Percentiles rank a stretch among this genome's conserved stretches.
phyloP scores from a whole-genome alignment of 1,284 basidiomycete genomes.

The Moesziomyces globuligerus region DNA sequence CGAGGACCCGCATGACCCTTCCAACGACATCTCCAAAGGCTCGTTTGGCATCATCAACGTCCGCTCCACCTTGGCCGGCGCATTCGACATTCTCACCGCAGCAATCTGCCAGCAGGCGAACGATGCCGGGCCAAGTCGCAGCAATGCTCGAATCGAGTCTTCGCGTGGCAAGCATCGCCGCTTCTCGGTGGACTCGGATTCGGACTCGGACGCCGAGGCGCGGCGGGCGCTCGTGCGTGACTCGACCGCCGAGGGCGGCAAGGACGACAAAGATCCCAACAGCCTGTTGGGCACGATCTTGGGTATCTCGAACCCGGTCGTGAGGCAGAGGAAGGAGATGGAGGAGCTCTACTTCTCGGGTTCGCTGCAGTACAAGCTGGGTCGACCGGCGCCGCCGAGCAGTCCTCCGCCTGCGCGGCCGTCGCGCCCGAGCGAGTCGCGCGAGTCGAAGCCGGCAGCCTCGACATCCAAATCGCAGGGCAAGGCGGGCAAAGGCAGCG shows the following conservation, averaged over 20 bases:
- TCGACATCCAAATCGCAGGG: conserved; percentile 1
- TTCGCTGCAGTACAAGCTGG: conserved; percentile 74
- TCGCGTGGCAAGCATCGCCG: conserved; percentile 19
- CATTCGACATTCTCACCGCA: conserved; percentile 81
- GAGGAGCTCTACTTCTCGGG: conserved; percentile 77
- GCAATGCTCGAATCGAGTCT: conserved; percentile 9
- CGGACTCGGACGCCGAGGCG: conserved; percentile 48
- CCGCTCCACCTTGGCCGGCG: conserved; percentile 83
- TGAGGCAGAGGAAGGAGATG: conserved; percentile 70
- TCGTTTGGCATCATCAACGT: conserved; percentile 87
- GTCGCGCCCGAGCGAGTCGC: conserved; percentile 9
- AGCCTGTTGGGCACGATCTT: conserved; percentile 83
- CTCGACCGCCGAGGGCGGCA: conserved; percentile 30
- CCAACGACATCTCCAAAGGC: conserved; percentile 90
- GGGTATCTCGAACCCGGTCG: conserved; percentile 82
- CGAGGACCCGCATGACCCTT: conserved; percentile 91
- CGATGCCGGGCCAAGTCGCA: conserved; percentile 26
- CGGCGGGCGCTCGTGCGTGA: conserved; percentile 47
- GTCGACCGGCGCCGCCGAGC: conserved; percentile 36
- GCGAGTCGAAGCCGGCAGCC: conserved; percentile 1
- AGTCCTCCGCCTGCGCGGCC: conserved; percentile 42
- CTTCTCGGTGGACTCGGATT: conserved; percentile 37
- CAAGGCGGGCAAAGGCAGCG: conserved; percentile 17
- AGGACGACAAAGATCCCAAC: conserved; percentile 69
- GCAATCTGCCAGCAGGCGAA: conserved; percentile 65